A percentile compares a stretch with the other conserved stretches of the same genome.
Conservation (phyloP, 805 yeast genomes). For the Saturnispora halmiae region DNA sequence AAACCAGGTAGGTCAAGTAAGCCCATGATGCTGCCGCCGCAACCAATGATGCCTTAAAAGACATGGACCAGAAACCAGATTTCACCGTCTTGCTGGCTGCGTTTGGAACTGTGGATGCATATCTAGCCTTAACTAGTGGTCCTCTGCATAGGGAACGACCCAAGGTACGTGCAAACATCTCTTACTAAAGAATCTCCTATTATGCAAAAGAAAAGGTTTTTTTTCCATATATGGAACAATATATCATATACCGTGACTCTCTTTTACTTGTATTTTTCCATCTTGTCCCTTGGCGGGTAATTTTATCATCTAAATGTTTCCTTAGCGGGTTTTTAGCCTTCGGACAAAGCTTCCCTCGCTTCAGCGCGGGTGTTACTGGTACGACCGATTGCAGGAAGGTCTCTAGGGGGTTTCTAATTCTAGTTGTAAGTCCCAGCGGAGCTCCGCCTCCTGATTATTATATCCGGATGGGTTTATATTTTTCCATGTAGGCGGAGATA, state of each 20-base stretch:
- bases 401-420: too few relatives aligned
- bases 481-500: too few relatives aligned
- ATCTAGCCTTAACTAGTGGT: not conserved
- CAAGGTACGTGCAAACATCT: not conserved
- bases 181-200: not conserved
- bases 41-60: conserved; percentile 43
- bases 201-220: not conserved
- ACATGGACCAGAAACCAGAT: conserved; percentile 28
- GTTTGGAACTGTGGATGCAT: not conserved
- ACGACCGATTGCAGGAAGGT: too few relatives aligned
- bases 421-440: too few relatives aligned
- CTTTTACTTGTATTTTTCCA: not conserved
- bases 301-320: too few relatives aligned
- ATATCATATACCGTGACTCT: not conserved
- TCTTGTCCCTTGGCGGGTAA: too few relatives aligned
- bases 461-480: too few relatives aligned
- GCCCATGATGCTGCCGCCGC: conserved; percentile 45
- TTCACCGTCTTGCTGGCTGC: conserved; percentile 8
- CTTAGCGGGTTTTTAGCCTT: too few relatives aligned
- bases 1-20: conserved; percentile 53
- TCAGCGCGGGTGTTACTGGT: too few relatives aligned
- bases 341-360: too few relatives aligned
- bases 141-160: not conserved
- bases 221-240: not conserved
- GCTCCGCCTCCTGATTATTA: too few relatives aligned